Base-by-base conservation (phyloP, 805 yeast species). In the Nakazawaea peltata region DNA sequence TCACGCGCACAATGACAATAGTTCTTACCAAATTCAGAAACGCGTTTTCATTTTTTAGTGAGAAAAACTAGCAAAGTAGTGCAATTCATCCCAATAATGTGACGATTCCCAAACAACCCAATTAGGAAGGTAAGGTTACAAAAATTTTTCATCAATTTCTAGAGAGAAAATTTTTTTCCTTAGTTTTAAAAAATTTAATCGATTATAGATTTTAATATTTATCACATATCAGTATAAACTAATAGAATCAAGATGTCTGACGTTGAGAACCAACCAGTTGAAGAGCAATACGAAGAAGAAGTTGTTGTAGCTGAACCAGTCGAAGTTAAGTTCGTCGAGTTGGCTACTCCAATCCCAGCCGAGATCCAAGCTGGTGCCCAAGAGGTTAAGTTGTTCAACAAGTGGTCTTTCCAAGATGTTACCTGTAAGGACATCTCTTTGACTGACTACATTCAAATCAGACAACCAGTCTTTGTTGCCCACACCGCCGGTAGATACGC, bases 401-500 rank as follows among this genome's bases (percentile, higher is more conserved):
- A 90, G 74, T 92, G 98, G 98, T 80, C 97, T 52, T 94, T 84
- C 65, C 94, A 88, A 70, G 97, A 86, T 46, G 92, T 92, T 60
- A 92, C 88, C 69, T 86, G 92, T 57, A 87, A 86, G 79, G 99
- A 92, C 68, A 82, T 94, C 64, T 90, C 98, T 50, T 78, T 92
- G 67, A 87, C 92, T 61, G 98, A 92, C 74, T 92, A 92, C 92
- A 73, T 92, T 59, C 97, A 90, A 77, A 74, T 92, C 72, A 83
- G 94, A 71, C 84, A 83, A 68, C 97, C 98, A 65, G 94, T 87
- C 60, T 92, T 87, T 61, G 92, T 88, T 48, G 75, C 97, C 61
- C 98, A 92, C 92, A 86, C 97, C 60, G 97, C 98, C 59, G 98
- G 98, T 69, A 90, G 96, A 73, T 92, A 90, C 76, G 97, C 97